Evolutionary conservation across 495 filamentous ascomycete genomes (phyloP), one percentile per base, ranked within the genome.

Genomic region (Elasticomyces elasticus): DNA sequence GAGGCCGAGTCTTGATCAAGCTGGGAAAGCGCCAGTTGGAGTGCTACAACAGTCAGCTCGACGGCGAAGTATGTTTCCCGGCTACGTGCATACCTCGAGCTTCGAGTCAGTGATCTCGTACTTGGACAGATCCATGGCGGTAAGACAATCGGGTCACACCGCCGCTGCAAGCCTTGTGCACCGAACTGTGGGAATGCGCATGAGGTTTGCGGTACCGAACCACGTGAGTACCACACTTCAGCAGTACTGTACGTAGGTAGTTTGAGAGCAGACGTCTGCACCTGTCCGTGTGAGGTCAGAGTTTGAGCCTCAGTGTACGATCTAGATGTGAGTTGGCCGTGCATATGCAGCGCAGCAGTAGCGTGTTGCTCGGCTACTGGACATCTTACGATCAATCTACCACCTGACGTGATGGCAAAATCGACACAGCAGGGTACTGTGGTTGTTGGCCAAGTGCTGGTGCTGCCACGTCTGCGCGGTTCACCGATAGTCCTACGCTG

Each of bases 1-100:
- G 43, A 1, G 53, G 48, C n/a, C 54, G 30, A 2, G 48, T 52
- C 49, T 57, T 61, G 47, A 61, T 49, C 28, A n/a, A 2, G 17
- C 5, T 37, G n/a, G 58, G 58, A 26, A 61, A 61, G 13, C 23
- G 53, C 58, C 53, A 57, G 26, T 54, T 54, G 44, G 23, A 42
- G 38, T 59, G 48, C 49, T 59, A 15, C 19, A 13, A 15, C 31
- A 2, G 13, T 40, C 35, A 40, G 24, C n/a, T 15, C 25, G 42
- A 4, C 15, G 42, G 35, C 15, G 35, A 40, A 12, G 13, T 38
- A 31, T 31, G 17, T 19, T 23, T 5, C 13, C 48, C 27, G 25
- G 28, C 23, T 6, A 27, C 17, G 3, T 17, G 15, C 45, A 38
- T 51, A 57, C 54, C 35, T 59, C 56, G 40, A 59, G 56, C 27